Percentiles rank a stretch among this genome's conserved stretches.
Evolutionary conservation across 2,329 filamentous ascomycete genomes (phyloP).

Genomic region (Ophiostoma piceae): DNA sequence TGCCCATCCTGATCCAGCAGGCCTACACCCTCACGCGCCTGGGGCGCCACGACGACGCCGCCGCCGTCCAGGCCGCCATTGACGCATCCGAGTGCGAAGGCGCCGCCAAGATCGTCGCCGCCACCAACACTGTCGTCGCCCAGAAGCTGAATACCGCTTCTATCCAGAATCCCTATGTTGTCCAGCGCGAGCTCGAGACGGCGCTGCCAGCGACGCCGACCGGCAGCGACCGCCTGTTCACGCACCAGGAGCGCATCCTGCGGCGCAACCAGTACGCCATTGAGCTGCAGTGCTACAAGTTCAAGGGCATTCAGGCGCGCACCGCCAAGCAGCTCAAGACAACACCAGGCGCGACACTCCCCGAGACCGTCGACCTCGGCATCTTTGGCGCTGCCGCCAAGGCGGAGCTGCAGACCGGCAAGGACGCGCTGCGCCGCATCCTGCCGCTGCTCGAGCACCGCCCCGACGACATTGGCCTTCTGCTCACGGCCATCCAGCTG

Average conservation of each 20-base stretch:
- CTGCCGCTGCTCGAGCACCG: constrained; percentile 65
- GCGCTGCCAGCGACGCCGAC: constrained; percentile 45
- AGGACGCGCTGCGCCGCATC: constrained; percentile 64
- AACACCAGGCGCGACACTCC: constrained; percentile 29
- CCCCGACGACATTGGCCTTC: constrained; percentile 72
- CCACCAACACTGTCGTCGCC: constrained; percentile 55
- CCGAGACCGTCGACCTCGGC: constrained; percentile 41
- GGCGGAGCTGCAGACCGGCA: constrained; percentile 57
- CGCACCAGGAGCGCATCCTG: constrained; percentile 61
- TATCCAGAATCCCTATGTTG: constrained; percentile 59
- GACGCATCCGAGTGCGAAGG: constrained; percentile 60
- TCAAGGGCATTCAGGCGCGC: constrained; percentile 51
- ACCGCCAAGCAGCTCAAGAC: constrained; percentile 41
- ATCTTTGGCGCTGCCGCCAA: constrained; percentile 66
- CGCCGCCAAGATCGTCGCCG: constrained; percentile 60
- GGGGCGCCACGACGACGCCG: constrained; percentile 62
- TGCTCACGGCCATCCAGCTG: constrained; percentile 75
- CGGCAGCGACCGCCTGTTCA: constrained; percentile 60
- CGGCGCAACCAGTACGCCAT: constrained; percentile 59
- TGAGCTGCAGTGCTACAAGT: constrained; percentile 63
- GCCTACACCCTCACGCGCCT: constrained; percentile 64
- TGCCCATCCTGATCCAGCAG: constrained; percentile 72
- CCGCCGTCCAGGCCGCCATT: constrained; percentile 56
- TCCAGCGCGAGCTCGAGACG: constrained; percentile 56
- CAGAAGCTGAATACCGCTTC: constrained; percentile 22